phyloP scores from a whole-genome alignment of 164 flowering plant genomes.

The Liquidambar formosana region DNA sequence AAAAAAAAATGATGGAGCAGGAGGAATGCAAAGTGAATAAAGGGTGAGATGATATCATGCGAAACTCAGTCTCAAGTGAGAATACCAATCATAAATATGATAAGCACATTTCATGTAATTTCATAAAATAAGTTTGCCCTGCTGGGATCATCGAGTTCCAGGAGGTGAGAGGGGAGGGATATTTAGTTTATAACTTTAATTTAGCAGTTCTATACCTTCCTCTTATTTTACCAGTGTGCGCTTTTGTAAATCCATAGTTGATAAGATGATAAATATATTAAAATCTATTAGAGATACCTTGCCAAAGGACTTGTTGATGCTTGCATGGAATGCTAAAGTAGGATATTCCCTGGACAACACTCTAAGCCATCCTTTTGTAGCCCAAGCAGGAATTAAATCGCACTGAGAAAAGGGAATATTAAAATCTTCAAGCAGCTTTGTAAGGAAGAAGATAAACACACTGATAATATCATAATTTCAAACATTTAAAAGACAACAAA shows the following conservation, averaged over 20 bases:
- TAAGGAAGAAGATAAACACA: neutral
- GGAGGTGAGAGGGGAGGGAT: neutral
- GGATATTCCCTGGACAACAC: slow-evolving; percentile 88
- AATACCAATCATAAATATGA: neutral
- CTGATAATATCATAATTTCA: neutral
- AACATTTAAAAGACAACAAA: slow-evolving; percentile 14
- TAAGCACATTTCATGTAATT: neutral
- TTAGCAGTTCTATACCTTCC: neutral
- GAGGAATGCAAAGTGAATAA: neutral
- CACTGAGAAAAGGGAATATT: slow-evolving; percentile 46
- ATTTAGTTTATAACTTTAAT: too few species aligned
- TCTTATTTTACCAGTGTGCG: neutral
- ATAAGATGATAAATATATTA: neutral
- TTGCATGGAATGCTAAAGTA: slow-evolving; percentile 97
- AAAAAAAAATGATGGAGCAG: neutral
- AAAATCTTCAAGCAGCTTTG: neutral
- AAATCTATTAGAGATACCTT: slow-evolving; percentile 50
- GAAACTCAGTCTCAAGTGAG: neutral
- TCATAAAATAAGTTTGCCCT: neutral
- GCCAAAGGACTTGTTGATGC: slow-evolving; percentile 93
- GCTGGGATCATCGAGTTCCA: neutral
- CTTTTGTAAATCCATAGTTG: neutral
- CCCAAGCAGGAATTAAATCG: slow-evolving; percentile 98
- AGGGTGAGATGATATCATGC: neutral
- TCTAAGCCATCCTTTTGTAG: slow-evolving; percentile 95